Conservation (phyloP, 2,329 filamentous ascomycete species). For the Venturia oleaginea region DNA sequence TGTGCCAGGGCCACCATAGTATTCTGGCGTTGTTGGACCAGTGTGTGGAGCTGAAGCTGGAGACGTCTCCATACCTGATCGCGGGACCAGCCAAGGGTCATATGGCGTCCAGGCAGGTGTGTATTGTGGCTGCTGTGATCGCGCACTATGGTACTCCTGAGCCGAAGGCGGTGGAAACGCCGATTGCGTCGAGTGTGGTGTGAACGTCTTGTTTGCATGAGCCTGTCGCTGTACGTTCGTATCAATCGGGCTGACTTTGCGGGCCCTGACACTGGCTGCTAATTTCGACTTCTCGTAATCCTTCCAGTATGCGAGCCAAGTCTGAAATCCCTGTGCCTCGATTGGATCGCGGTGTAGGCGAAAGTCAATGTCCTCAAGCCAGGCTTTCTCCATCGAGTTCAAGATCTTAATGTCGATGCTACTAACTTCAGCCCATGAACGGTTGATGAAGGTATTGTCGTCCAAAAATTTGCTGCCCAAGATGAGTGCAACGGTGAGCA, state of each 20-base stretch:
- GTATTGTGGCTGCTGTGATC: slow-evolving; percentile 30
- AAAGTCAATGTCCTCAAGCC: slow-evolving; percentile 77
- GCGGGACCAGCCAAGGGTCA: slow-evolving; percentile 31
- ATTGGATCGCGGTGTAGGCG: slow-evolving; percentile 78
- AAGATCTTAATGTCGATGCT: slow-evolving; percentile 77
- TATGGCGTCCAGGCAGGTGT: slow-evolving; percentile 28
- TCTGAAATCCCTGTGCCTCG: slow-evolving; percentile 59
- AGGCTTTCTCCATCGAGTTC: slow-evolving; percentile 78
- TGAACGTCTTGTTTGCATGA: slow-evolving; percentile 38
- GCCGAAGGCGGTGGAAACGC: slow-evolving; percentile 18
- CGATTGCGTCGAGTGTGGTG: slow-evolving; percentile 22
- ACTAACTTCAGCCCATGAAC: slow-evolving; percentile 92
- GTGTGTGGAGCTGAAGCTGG: slow-evolving; percentile 47
- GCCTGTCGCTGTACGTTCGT: slow-evolving; percentile 51
- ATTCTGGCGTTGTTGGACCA: slow-evolving; percentile 45
- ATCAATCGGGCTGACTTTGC: slow-evolving; percentile 52
- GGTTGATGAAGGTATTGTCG: slow-evolving; percentile 96
- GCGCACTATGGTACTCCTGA: slow-evolving; percentile 25
- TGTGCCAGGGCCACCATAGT: slow-evolving; percentile 36
- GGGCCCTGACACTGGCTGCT: slow-evolving; percentile 29
- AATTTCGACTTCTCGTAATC: slow-evolving; percentile 47
- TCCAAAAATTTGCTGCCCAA: slow-evolving; percentile 93
- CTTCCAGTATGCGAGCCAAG: slow-evolving; percentile 59
- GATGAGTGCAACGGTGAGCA: slow-evolving; percentile 75
- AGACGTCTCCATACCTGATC: slow-evolving; percentile 35